Percentiles rank a stretch among this genome's conserved stretches.
These are phyloP conservation scores for Solanum pinnatisectum DNA, from an alignment of 257 asterid genomes.

Conservation along the genomic window DNA sequence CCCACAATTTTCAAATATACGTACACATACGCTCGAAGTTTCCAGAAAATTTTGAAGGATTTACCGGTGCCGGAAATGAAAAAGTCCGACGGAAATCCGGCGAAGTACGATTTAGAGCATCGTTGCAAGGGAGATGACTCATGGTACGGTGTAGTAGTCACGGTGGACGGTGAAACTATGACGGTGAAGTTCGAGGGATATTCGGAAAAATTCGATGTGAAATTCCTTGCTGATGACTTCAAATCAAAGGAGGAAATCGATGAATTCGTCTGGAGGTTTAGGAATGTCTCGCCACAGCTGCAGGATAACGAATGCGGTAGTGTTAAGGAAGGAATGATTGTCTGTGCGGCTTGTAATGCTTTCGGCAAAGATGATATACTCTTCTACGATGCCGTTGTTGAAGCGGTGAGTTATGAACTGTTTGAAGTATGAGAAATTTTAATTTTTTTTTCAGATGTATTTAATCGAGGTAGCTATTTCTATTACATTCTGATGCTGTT, in stretches of 20 bases:
- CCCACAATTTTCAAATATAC: neutral
- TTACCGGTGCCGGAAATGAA: neutral
- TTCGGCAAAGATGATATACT: constrained; percentile 24
- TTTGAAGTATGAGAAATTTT: neutral
- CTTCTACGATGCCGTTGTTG: constrained; percentile 49
- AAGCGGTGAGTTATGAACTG: constrained; percentile 20
- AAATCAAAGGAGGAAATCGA: constrained; percentile 19
- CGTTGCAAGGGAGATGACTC: constrained; percentile 37
- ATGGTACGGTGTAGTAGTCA: constrained; percentile 34
- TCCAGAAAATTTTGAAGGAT: neutral
- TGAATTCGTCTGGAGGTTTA: constrained; percentile 22
- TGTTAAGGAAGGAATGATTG: constrained; percentile 19
- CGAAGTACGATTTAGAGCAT: constrained; percentile 21
- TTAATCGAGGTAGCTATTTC: neutral
- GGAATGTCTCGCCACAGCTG: constrained; percentile 31
- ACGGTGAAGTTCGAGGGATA: constrained; percentile 15
- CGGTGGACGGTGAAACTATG: constrained; percentile 7
- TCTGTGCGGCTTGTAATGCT: constrained; percentile 39
- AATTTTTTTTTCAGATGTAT: neutral
- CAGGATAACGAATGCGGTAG: constrained; percentile 24
- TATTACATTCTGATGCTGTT: neutral
- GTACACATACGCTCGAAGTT: neutral
- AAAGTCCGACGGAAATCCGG: neutral
- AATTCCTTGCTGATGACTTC: constrained; percentile 11
- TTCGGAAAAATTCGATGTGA: neutral